A percentile compares a stretch with the other conserved stretches of the same genome.
phyloP scores from a whole-genome alignment of 2,329 filamentous ascomycete species.

The Ceratocystis cubensis region DNA sequence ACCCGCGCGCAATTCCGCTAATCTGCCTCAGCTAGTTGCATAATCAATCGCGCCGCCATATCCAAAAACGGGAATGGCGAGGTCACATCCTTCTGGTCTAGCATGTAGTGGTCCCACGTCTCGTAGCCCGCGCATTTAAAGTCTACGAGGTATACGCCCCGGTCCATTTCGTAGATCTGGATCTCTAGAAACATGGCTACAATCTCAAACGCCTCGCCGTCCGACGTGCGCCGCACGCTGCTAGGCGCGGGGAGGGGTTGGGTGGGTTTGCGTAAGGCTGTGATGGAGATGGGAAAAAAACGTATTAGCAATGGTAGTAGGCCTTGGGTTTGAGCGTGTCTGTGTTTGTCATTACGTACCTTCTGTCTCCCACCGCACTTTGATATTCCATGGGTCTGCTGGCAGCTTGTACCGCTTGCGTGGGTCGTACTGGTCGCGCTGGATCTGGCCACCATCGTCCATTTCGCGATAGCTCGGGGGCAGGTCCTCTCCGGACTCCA shows the following conservation, averaged over 20 bases:
- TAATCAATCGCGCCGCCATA: constrained; percentile 81
- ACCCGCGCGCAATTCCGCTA: constrained; percentile 25
- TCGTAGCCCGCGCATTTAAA: constrained; percentile 99
- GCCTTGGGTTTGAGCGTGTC: background rate
- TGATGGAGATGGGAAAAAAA: background rate
- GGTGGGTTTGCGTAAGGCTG: constrained; percentile 18
- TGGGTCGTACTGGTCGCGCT: constrained; percentile 35
- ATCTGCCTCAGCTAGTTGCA: constrained; percentile 78
- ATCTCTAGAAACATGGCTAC: constrained; percentile 94
- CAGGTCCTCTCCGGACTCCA: constrained; percentile 33
- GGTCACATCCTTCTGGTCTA: constrained; percentile 89
- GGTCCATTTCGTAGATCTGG: constrained; percentile 88
- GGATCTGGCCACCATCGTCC: constrained; percentile 31
- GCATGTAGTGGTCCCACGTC: constrained; percentile 55
- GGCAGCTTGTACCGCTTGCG: constrained; percentile 66
- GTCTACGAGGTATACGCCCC: constrained; percentile 86
- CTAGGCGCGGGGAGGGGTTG: constrained; percentile 13
- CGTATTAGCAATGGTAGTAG: background rate
- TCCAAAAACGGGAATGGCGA: constrained; percentile 94
- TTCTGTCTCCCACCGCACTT: constrained; percentile 75
- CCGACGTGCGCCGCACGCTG: constrained; percentile 26
- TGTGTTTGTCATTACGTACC: constrained; percentile 38
- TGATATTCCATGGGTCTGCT: constrained; percentile 88
- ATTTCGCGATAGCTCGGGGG: constrained; percentile 33
- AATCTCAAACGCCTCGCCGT: constrained; percentile 40